Evolutionary conservation across 108 stramenopile genomes (phyloP), one percentile per base, ranked within the genome.

Genomic region (Discostella pseudostelligera): DNA sequence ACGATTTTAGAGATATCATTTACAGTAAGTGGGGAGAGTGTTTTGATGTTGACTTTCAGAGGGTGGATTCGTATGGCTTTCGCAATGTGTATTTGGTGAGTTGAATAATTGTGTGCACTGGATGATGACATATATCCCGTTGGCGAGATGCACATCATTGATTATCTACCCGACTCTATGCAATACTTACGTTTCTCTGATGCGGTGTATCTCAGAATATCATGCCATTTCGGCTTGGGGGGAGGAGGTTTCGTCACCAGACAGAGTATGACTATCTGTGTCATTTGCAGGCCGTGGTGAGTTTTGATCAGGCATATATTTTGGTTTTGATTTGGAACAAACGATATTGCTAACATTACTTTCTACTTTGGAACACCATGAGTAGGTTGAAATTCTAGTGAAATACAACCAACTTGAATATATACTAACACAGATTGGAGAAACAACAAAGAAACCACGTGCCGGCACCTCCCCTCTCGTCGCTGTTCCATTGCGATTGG

Each of bases 181-280:
- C 40, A 42, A 21, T 16, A 42, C 37, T 25, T 44, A 0, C 12
- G n/a, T n/a, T n/a, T n/a, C n/a, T n/a, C n/a, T n/a, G n/a, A n/a
- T n/a, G n/a, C n/a, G n/a, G n/a, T n/a, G n/a, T n/a, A n/a, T 24
- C 12, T 51, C 1, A 69, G 68, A 83, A 86, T 59, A 70, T 89
- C 1, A 58, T 86, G 55, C 88, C 88, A 17, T 86, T 85, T 44
- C 58, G 72, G 21, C 44, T 86, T 0, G 85, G 84, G 36, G 67
- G 75, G 40, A 45, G 69, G 13, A 40, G 64, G 9, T 86, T 83
- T 71, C 76, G 87, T 13, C 84, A 89, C 45, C 76, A 81, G 45
- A 82, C 82, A 13, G 88, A 87, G 45, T 55, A 71, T 25, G 88
- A 89, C 58, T 89, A 89, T 55, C 70, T 89, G n/a, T 85, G 84